phyloP scores from a whole-genome alignment of 1,284 basidiomycete species.

The Trichosporon asahii region DNA sequence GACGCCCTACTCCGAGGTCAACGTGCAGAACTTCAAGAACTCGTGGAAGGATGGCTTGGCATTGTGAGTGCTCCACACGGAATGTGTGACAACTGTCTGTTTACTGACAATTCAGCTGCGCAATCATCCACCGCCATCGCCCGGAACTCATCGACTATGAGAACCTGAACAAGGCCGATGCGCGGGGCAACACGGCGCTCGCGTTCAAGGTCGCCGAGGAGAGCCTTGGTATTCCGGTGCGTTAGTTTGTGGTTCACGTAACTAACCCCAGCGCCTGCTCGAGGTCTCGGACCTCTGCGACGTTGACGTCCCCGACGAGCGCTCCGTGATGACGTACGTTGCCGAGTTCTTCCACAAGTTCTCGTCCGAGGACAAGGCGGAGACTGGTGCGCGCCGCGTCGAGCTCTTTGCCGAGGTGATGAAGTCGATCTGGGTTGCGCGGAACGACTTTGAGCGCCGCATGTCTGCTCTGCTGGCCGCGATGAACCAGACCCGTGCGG shows the following conservation, averaged over 20 bases:
- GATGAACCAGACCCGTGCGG: constrained; percentile 61
- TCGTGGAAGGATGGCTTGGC: constrained; percentile 95
- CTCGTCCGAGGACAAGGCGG: constrained; percentile 93
- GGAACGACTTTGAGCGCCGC: constrained; percentile 89
- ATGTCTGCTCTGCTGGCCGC: constrained; percentile 62
- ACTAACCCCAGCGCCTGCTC: constrained; percentile 68
- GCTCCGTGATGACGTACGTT: constrained; percentile 65
- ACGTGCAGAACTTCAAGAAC: constrained; percentile 87
- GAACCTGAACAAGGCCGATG: constrained; percentile 72
- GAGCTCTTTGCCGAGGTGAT: constrained; percentile 95
- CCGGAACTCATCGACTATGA: constrained; percentile 88
- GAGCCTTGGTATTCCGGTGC: constrained; percentile 80
- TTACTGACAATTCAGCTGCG: constrained; percentile 63
- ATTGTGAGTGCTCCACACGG: constrained; percentile 61
- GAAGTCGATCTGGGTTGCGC: constrained; percentile 57
- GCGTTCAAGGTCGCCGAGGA: constrained; percentile 84
- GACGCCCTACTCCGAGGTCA: constrained; percentile 77
- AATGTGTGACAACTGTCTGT: neutral
- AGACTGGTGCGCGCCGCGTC: constrained; percentile 87
- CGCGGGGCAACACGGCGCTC: constrained; percentile 73
- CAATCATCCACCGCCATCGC: constrained; percentile 92
- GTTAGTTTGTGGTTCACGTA: constrained; percentile 36
- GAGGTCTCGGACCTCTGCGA: constrained; percentile 98
- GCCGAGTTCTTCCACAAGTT: constrained; percentile 98
- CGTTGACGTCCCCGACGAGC: constrained; percentile 80